Evolutionary conservation across 768 basidiomycete genomes (phyloP).

Genomic region (Psilocybe cubensis): DNA sequence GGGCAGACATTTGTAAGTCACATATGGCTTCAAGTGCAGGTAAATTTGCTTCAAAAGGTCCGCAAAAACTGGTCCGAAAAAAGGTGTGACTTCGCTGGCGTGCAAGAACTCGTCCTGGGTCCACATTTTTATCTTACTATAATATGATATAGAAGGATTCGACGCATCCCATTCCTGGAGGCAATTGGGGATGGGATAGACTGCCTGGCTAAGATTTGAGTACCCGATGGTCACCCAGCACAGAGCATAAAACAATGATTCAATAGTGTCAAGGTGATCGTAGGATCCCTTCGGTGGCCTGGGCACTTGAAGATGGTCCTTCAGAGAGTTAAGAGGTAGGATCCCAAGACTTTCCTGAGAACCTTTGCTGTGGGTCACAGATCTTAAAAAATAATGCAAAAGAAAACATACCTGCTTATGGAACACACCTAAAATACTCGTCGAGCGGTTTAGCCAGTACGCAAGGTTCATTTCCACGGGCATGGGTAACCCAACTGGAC

Average conservation of each 20-base stretch:
- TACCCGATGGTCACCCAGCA: conserved; percentile 9
- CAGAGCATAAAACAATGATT: conserved; percentile 16
- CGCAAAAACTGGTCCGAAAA: no score
- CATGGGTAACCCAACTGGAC: background rate
- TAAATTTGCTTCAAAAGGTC: no score
- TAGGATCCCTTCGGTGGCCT: background rate
- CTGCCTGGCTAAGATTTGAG: background rate
- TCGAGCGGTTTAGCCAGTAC: background rate
- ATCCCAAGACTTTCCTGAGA: background rate
- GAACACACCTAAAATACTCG: background rate
- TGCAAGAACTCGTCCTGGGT: no score
- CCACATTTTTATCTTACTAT: no score
- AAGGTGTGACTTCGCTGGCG: no score
- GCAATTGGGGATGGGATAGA: background rate
- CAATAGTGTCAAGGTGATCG: conserved; percentile 14
- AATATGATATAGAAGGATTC: no score
- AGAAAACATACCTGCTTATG: background rate
- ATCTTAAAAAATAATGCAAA: no score
- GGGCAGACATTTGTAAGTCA: no score
- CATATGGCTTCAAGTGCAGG: no score
- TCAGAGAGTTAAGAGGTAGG: background rate
- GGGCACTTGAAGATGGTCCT: background rate
- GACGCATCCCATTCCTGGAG: background rate
- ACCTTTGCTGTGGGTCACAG: no score
- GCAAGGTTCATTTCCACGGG: conserved; percentile 15